Base-by-base conservation (phyloP, 1,284 basidiomycete genomes). In the Puccinia horiana region DNA sequence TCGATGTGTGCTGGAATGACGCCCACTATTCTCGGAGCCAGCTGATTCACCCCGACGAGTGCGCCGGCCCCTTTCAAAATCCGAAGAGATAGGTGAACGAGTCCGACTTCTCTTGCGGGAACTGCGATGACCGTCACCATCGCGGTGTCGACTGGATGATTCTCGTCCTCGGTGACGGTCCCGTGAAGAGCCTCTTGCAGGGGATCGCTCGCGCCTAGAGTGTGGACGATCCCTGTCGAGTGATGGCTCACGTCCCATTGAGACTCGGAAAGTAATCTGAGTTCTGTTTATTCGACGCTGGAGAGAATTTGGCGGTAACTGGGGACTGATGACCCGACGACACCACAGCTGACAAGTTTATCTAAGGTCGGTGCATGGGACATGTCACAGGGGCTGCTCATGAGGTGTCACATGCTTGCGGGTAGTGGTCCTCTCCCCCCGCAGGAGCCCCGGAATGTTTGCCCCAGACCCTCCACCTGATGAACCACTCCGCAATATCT, bases 1-100 rank as follows among this genome's bases (percentile, higher is more conserved):
- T 29, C 40, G 73, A 61, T 75, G 73, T 44, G 58, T 75, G 37
- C 54, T 44, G 14, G 73, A 56, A 40, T 42, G 52, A 16, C 23
- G 52, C 40, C 26, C 40, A 32, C 73, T 61, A 42, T 44, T 42
- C 37, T 44, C 35, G 18, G 73, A 75, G 26, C n/a, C 40, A 14
- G n/a, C 73, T n/a, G 73, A 75, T n/a, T 75, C 73, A 75, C 61
- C 52, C n/a, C 54, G 32, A 18, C 73, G 52, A 56, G 49, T 56
- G 44, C 52, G 73, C 29, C 73, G 16, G 8, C 54, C 73, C n/a
- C 54, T 75, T 29, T 56, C 49, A 20, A 32, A 61, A 26, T 75
- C 73, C 23, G 73, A 75, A 2, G 54, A 61, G 54, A 61, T 61
- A 42, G 73, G 73, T 61, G 73, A 75, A 2, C 49, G 73, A 29